Evolutionary conservation across 2,329 filamentous ascomycete genomes (phyloP), one percentile per base, ranked within the genome.

Genomic region (Aureobasidium sp.): DNA sequence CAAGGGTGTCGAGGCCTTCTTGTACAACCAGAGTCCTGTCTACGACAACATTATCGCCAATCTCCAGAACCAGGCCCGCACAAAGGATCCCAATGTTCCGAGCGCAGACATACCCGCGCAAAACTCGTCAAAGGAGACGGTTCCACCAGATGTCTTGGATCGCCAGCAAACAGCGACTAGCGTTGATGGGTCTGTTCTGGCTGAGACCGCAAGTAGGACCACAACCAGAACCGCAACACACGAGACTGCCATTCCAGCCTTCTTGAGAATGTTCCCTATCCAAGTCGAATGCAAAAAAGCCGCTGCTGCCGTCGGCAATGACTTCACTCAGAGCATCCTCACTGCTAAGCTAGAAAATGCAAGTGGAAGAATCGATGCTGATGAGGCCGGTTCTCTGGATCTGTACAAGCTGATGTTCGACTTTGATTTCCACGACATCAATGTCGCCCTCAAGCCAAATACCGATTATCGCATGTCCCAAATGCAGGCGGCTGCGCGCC

Each of bases 1-100:
- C 3, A 87, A 88, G 52, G 94, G 94, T 5, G 75, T 97, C 47
- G 93, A 99, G 73, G 97, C 92, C 84, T 97, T 97, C 73, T 83
- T 97, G 62, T 99, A 99, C 79, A 99, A 99, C 69, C 87, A 92
- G 59, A 96, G 88, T 69, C 89, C 91, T 3, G 90, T 90, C 0
- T 99, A 97, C 72, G 91, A 97, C 72, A 83, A 85, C 44, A 86
- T 99, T 10, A 59, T 65, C n/a, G 54, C 52, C 21, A 62, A 64
- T 16, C 48, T 65, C 5, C 53, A 62, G 36, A 58, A 53, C 16
- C n/a, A 54, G 27, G 39, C 59, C 25, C 39, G 32, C 37, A 55
- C 49, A 32, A 61, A 61, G 30, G 44, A 59, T 6, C 57, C 57
- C 4, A 11, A 41, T 3, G 10, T 15, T 25, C 45, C 57, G 27